Evolutionary conservation across 2,329 filamentous ascomycete species (phyloP).

Genomic region (Drechmeria coniospora): DNA sequence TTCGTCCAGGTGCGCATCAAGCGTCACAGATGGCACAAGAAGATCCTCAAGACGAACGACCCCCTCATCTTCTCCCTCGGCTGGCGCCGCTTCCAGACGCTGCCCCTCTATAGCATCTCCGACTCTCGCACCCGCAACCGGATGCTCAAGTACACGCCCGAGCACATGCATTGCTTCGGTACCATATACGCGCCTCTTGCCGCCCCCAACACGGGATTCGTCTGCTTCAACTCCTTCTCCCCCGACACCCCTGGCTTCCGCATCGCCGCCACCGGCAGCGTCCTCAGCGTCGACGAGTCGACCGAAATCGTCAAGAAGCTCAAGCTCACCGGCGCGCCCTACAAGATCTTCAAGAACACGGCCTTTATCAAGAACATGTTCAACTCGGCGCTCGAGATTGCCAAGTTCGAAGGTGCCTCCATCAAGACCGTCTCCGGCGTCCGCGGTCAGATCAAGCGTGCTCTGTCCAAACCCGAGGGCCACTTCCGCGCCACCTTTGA

Average conservation of each 20-base stretch:
- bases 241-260: constrained; percentile 79
- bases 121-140: constrained; percentile 87
- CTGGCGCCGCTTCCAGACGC: constrained; percentile 86
- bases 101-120: constrained; percentile 88
- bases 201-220: constrained; percentile 90
- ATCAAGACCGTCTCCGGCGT: constrained; percentile 95
- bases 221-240: constrained; percentile 79
- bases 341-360: constrained; percentile 99
- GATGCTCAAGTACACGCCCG: constrained; percentile 97
- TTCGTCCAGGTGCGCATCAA: constrained; percentile 95
- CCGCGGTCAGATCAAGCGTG: constrained; percentile 92
- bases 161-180: constrained; percentile 98
- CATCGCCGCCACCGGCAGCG: constrained; percentile 84
- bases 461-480: constrained; percentile 82
- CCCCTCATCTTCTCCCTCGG: constrained; percentile 93
- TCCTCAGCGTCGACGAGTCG: constrained; percentile 85
- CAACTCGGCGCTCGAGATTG: constrained; percentile 78
- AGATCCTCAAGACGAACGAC: constrained; percentile 95
- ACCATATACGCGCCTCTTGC: constrained; percentile 93
- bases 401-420: constrained; percentile 92
- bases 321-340: constrained; percentile 82
- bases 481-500: constrained; percentile 96
- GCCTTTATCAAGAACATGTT: constrained; percentile 99
- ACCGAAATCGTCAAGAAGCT: constrained; percentile 99
- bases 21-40: constrained; percentile 96